Percentiles rank a stretch among this genome's conserved stretches.
phyloP scores from a whole-genome alignment of 768 basidiomycete genomes.

The Artomyces pyxidatus region DNA sequence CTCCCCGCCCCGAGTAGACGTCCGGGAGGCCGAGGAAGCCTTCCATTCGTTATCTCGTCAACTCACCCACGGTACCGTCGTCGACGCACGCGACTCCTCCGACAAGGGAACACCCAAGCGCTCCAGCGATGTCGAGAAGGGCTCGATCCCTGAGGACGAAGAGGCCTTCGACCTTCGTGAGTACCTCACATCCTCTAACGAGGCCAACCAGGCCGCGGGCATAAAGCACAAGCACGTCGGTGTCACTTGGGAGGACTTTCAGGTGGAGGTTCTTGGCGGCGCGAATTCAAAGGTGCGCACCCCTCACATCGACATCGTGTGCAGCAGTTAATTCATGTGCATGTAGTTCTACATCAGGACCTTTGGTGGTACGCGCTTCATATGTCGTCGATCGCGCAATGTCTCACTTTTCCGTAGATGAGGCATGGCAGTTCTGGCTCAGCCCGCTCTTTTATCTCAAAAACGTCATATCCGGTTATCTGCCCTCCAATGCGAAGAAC shows the following conservation, averaged over 20 bases:
- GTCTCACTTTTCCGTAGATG: constrained; percentile 2
- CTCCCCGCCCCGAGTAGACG: constrained; percentile 2
- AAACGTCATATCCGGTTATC: neutral
- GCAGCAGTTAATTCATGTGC: neutral
- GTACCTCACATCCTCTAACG: constrained; percentile 62
- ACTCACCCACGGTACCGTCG: constrained; percentile 8
- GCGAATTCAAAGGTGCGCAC: constrained; percentile 47
- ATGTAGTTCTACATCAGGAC: constrained; percentile 50
- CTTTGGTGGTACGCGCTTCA: constrained; percentile 42
- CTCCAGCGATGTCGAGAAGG: constrained; percentile 33
- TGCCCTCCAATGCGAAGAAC: constrained; percentile 4
- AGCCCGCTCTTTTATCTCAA: constrained; percentile 5
- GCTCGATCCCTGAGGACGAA: constrained; percentile 27
- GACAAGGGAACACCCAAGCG: neutral
- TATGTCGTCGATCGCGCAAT: neutral
- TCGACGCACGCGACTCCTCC: neutral
- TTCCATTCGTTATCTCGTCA: constrained; percentile 13
- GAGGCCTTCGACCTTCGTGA: constrained; percentile 57
- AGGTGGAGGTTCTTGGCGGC: constrained; percentile 57
- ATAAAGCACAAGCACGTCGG: constrained; percentile 75
- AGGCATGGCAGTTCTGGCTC: constrained; percentile 16
- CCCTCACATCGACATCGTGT: neutral
- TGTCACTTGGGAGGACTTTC: constrained; percentile 64
- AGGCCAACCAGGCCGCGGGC: constrained; percentile 56
- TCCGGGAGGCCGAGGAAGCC: constrained; percentile 4